Base-by-base conservation (phyloP, 2,329 filamentous ascomycete genomes). In the Sphaerulina vaccinii region DNA sequence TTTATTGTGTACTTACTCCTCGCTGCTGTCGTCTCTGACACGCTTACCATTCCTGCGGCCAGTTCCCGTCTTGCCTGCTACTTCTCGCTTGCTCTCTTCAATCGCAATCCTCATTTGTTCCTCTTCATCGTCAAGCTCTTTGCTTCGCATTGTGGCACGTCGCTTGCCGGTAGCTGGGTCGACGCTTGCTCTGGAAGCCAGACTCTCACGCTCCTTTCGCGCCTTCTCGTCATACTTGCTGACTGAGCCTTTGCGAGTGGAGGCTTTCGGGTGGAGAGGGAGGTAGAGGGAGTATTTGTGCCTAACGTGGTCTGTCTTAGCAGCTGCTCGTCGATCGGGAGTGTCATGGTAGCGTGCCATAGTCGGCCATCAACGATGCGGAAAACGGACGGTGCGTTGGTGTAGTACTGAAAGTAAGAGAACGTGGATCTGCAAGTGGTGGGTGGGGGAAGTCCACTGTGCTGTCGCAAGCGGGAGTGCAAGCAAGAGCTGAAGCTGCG, bases 61-160 rank as follows among this genome's bases (percentile, higher is more conserved):
- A 29, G 71, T 75, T 46, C 78, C 77, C 29, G 86, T 67, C 27
- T 77, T 75, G 10, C 75, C 71, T 41, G 78, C 76, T 9, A 80
- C 83, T 37, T 95, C 89, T 65, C 88, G 86, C 72, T 91, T 96
- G 75, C 93, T 99, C 56, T 95, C 91, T 70, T 97, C 92, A 62
- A 99, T 90, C 23, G 92, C 93, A 60, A 88, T 83, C 49, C 90
- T 83, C 33, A 99, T 71, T 64, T 91, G 85, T 68, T 95, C 90
- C 62, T 95, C 91, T 71, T 99, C 93, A 59, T 97, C 91, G 63
- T 97, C 97, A 18, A 90, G 92, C 36, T 92, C 91, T 56, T 92
- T 84, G 69, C 93, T 99, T 67, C 97, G 96, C 90, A 97, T 96
- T 5, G 93, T 99, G 16, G 90, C 96, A 22, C 93, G 83, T 54